Base-by-base conservation (phyloP, 768 basidiomycete genomes). In the Lactarius pseudohatsudake region DNA sequence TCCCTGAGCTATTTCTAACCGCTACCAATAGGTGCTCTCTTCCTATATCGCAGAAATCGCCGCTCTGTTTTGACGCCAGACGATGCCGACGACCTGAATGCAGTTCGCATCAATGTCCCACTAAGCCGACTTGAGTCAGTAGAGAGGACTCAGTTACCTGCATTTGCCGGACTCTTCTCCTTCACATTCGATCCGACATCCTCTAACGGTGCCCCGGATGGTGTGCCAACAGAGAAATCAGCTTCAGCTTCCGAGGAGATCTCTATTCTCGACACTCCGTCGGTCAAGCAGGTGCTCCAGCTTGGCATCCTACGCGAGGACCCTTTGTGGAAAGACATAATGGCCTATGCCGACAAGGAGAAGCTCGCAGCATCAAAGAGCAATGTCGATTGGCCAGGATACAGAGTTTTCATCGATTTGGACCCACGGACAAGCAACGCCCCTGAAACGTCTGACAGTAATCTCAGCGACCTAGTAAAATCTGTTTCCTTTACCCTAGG, bases 41-140 rank as follows among this genome's bases (percentile, higher is more conserved):
- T 81, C 71, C 72, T 82, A 13, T 78, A 79, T 66, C 79, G 81
- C 10, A 83, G 82, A 70, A 77, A 76, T 61, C 77, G 79, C 61
- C 75, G 74, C 30, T 74, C 78, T 43, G 72, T 74, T 13, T 67
- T 81, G 20, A 71, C 74, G 41, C 69, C 73, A 3, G 67, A 75
- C 4, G 72, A 72, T 4, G n/a, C 72, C 1, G 78, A 79, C 13
- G 74, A 76, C 18, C 72, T 74, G 20, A 69, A 74, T 15, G 81
- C 83, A 40, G 74, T 85, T 59, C 73, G 83, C 38, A 75, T 85
- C 61, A 80, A 80, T 67, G 78, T 81, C 60, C 84, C 85, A 10
- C 73, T 84, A 13, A 72, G 76, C 57, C 76, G 77, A 61, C 79
- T 86, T 45, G 20, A 68, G 72, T 3, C 71, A 74, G 11, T 70